These are phyloP conservation scores for Xylaria arbuscula DNA, from an alignment of 2,329 filamentous ascomycete genomes.

Conservation along the genomic window DNA sequence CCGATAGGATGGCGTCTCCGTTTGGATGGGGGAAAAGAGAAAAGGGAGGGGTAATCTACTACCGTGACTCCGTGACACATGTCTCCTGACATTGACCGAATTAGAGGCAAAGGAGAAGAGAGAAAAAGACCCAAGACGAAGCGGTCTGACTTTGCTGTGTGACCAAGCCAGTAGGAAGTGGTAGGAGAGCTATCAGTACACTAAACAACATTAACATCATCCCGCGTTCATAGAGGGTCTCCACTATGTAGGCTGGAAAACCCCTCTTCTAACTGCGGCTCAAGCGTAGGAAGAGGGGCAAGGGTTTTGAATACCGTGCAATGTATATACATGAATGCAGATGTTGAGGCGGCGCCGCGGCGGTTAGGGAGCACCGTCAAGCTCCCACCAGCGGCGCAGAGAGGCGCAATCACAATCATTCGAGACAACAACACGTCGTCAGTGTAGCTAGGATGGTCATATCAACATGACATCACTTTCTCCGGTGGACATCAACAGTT, in stretches of 20 bases:
- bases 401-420: conserved; percentile 21
- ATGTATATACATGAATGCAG: neutral
- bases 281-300: neutral
- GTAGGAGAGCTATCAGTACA: conserved; percentile 15
- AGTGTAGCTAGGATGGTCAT: neutral
- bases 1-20: conserved; percentile 24
- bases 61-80: neutral
- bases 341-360: conserved; percentile 5
- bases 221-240: neutral
- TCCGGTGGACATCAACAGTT: neutral
- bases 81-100: conserved; percentile 7
- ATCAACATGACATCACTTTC: no score
- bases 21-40: conserved; percentile 4
- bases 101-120: conserved; percentile 17
- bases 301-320: neutral
- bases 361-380: conserved; percentile 9
- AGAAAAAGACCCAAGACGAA: neutral
- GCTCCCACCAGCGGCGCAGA: conserved; percentile 16
- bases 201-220: neutral
- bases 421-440: neutral
- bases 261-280: neutral
- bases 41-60: neutral
- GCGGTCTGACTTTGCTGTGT: conserved; percentile 6
- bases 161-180: neutral
- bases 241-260: neutral